Base-by-base conservation (phyloP, 1,139 yeast genomes). In the Candida gigantensis region DNA sequence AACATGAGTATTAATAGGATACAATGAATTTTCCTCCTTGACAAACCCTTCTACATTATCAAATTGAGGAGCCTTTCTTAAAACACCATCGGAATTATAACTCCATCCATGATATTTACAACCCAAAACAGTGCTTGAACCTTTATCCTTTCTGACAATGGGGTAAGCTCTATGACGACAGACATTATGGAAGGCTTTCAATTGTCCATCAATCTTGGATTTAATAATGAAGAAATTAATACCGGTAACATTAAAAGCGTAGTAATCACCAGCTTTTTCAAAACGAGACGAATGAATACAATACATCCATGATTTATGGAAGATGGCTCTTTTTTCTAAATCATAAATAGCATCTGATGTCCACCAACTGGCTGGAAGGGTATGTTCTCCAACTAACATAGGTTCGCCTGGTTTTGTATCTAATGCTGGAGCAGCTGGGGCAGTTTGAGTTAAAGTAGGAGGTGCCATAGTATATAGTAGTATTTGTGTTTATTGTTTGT, bases 61-160 rank as follows among this genome's bases (percentile, higher is more conserved):
- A 50, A 78, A 78, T 44, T 76, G 80, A 17, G 83, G 84, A 4
- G 83, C 83, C 47, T 77, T 78, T 39, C 74, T 75, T 47, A 78
- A 63, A 35, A 58, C 57, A 6, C 84, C 84, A 42, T 77, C 79
- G 9, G 79, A 63, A 47, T 76, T 76, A 57, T 78, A 78, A 17
- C 79, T 70, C 84, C 83, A 78, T n/a, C 83, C 83, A 46, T 78
- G 83, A 52, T 78, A 78, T 44, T 74, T 72, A 58, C 84, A 78
- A 25, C 82, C 82, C 29, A 78, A 59, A 27, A 78, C 67, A 7
- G 68, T 65, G 1, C 81, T 69, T 5, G 79, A 72, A n/a, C 84
- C 84, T 47, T 71, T 61, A 24, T 74, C 76, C 51, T 77, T 78
- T 53, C 74, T 68, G 18, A 77, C 74, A 27, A 78, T 79, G 1